A percentile compares a stretch with the other conserved stretches of the same genome.
Evolutionary conservation across 192 early-diverging fungal genomes (phyloP).

Genomic region (Fimicolochytrium jonesii): DNA sequence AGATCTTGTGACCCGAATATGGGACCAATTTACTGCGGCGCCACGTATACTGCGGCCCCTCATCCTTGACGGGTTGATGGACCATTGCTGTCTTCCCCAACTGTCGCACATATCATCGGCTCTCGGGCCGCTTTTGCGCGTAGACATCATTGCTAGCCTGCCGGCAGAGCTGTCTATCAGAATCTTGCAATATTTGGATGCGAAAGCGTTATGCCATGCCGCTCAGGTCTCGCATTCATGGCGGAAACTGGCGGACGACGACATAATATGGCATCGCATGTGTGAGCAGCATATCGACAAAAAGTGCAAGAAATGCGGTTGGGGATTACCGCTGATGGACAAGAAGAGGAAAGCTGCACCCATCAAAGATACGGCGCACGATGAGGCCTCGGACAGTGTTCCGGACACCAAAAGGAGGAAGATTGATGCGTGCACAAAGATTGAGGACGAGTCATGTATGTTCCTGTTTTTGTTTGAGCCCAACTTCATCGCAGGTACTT

Average conservation of each 20-base stretch:
- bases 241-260: conserved; percentile 83
- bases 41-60: conserved; percentile 7
- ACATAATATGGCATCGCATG: conserved; percentile 94
- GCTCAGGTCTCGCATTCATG: conserved; percentile 82
- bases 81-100: conserved; percentile 80
- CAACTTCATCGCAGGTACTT: too few species aligned
- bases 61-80: conserved; percentile 57
- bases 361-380: not conserved
- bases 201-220: conserved; percentile 81
- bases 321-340: conserved; percentile 88
- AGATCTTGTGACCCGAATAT: conserved; percentile 6
- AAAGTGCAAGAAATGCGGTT: conserved; percentile 93
- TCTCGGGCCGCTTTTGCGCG: conserved; percentile 67
- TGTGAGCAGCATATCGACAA: conserved; percentile 97
- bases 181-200: conserved; percentile 89
- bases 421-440: too few species aligned
- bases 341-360: conserved; percentile 43
- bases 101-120: conserved; percentile 75
- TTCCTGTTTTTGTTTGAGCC: too few species aligned
- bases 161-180: conserved; percentile 79
- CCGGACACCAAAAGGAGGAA: too few species aligned
- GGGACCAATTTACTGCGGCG: not conserved
- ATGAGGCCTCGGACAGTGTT: not conserved
- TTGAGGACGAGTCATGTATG: too few species aligned
- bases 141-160: conserved; percentile 75